These are phyloP conservation scores for Purpureocillium lavendulum DNA, from an alignment of 2,329 filamentous ascomycete genomes.

Conservation along the genomic window DNA sequence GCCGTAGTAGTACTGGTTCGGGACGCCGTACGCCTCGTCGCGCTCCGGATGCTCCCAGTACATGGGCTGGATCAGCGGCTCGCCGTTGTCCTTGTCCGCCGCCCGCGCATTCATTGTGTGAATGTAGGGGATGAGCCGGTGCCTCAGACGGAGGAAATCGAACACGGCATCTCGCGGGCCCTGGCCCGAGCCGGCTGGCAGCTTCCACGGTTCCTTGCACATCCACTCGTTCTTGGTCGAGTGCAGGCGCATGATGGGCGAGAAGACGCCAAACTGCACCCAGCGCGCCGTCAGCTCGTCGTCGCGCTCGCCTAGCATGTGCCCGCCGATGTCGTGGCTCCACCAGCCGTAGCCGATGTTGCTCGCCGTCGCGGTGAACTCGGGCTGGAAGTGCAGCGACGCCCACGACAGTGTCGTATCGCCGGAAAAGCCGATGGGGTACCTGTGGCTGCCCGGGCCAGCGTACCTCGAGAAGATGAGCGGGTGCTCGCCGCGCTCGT, in stretches of 20 bases:
- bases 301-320: constrained; percentile 45
- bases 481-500: constrained; percentile 17
- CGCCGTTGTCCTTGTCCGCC: constrained; percentile 29
- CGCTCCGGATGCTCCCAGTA: constrained; percentile 50
- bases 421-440: constrained; percentile 57
- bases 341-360: constrained; percentile 64
- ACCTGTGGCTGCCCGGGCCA: constrained; percentile 54
- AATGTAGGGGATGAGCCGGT: constrained; percentile 51
- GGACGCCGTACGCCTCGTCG: constrained; percentile 45
- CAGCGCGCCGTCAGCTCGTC: constrained; percentile 52
- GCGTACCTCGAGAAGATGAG: constrained; percentile 54
- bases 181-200: constrained; percentile 26
- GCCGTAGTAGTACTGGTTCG: constrained; percentile 53
- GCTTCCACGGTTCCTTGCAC: constrained; percentile 53
- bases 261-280: constrained; percentile 54
- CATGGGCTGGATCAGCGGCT: constrained; percentile 51
- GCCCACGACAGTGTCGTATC: constrained; percentile 53
- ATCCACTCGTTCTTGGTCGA: constrained; percentile 49
- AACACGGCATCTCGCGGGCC: constrained; percentile 38
- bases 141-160: constrained; percentile 42
- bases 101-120: constrained; percentile 47
- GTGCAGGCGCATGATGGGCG: constrained; percentile 53
- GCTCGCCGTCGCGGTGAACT: constrained; percentile 57
- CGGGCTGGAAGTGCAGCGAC: constrained; percentile 54
- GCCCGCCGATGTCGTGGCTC: constrained; percentile 61